phyloP scores from a whole-genome alignment of 1,139 yeast species.

The Yamadazyma triangularis region DNA sequence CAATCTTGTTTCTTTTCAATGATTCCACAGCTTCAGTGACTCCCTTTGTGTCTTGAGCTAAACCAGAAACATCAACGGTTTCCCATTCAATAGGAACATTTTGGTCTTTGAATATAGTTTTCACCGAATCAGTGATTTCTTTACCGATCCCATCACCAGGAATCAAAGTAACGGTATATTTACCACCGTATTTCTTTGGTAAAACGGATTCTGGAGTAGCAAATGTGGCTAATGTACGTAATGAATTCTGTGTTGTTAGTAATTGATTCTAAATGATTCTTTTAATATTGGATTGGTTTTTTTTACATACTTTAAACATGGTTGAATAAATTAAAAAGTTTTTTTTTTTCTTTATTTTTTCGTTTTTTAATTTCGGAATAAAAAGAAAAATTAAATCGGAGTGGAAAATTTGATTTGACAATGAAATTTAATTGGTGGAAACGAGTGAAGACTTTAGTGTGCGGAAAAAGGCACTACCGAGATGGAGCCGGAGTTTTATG shows the following conservation, averaged over 20 bases:
- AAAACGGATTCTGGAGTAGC: slow-evolving; percentile 57
- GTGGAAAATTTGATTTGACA: slow-evolving; percentile 2
- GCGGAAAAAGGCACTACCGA: too few relatives aligned
- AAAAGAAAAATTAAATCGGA: slow-evolving; percentile 2
- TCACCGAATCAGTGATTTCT: slow-evolving; percentile 92
- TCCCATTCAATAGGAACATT: slow-evolving; percentile 95
- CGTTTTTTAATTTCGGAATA: too few relatives aligned
- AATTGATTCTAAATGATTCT: too few relatives aligned
- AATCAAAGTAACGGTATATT: slow-evolving; percentile 85
- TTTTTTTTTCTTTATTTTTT: too few relatives aligned
- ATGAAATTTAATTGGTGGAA: neutral
- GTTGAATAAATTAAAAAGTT: slow-evolving; percentile 3
- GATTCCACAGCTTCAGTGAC: slow-evolving; percentile 83
- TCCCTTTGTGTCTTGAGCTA: slow-evolving; percentile 56
- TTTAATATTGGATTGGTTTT: neutral
- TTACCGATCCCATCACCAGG: slow-evolving; percentile 99
- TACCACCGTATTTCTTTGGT: slow-evolving; percentile 94
- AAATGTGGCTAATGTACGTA: slow-evolving; percentile 37
- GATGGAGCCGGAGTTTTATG: slow-evolving; percentile 1
- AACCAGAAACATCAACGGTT: slow-evolving; percentile 82
- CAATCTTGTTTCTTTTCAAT: slow-evolving; percentile 93
- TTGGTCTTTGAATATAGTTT: slow-evolving; percentile 79
- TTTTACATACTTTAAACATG: slow-evolving; percentile 11
- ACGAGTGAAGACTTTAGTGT: too few relatives aligned
- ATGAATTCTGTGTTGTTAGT: neutral